Conservation (phyloP, 2,329 filamentous ascomycete genomes). For the Fusarium oxysporum region DNA sequence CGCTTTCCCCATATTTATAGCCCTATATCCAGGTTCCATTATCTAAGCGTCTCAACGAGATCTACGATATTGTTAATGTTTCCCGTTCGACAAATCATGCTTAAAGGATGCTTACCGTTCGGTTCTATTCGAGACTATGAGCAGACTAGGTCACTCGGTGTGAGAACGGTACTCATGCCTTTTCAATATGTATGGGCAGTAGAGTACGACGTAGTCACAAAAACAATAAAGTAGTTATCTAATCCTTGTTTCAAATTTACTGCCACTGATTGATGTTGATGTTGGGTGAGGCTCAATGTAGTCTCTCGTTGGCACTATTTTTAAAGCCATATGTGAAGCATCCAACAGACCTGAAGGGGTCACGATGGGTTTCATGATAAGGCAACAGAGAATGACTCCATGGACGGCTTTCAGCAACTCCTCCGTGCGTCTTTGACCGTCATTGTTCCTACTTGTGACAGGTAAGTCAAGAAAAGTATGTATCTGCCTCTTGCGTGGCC, state of each 20-base stretch:
- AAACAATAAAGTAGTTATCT: neutral
- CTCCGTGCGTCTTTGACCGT: neutral
- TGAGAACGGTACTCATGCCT: neutral
- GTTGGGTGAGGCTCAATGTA: neutral
- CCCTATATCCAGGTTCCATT: neutral
- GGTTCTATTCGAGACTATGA: neutral
- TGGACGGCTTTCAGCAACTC: too few relatives aligned
- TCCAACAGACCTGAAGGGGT: neutral
- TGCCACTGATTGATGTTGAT: neutral
- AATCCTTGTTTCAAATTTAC: neutral
- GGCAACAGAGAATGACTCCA: neutral
- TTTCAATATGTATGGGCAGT: neutral
- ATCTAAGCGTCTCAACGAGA: neutral
- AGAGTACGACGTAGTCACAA: neutral
- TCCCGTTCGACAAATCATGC: neutral
- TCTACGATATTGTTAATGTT: neutral
- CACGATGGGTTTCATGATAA: neutral
- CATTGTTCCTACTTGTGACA: neutral
- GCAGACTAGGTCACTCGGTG: neutral
- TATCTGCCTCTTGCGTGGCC: neutral
- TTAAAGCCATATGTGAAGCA: neutral
- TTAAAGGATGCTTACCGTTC: neutral
- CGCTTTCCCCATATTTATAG: neutral
- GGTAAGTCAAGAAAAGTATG: neutral
- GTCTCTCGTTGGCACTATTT: neutral